These are phyloP conservation scores for Eucalyptus melliodora DNA, from an alignment of 345 rosid genomes.

Conservation along the genomic window DNA sequence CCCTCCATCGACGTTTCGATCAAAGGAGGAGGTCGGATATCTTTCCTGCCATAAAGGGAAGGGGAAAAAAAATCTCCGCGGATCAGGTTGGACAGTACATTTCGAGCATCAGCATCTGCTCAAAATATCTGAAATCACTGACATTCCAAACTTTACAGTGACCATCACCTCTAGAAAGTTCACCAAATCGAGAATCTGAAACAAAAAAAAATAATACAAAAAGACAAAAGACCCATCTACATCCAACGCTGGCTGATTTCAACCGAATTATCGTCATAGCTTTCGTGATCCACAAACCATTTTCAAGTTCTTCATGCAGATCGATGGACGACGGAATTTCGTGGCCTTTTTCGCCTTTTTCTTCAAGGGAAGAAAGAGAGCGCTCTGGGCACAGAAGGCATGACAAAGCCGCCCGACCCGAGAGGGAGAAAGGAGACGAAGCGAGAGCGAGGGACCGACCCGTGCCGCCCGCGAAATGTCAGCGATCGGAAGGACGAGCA, in stretches of 20 bases:
- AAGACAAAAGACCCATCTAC: not conserved
- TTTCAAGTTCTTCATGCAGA: not conserved
- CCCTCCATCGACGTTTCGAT: not conserved
- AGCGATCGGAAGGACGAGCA: not conserved
- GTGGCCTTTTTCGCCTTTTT: not conserved
- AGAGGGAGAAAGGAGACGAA: not conserved
- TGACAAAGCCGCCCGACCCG: not conserved
- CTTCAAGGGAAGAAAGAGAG: not conserved
- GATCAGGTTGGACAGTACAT: not conserved
- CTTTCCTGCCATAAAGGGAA: not conserved
- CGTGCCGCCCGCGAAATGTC: not conserved
- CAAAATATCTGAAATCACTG: not conserved
- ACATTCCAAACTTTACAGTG: not conserved
- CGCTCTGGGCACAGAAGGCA: not conserved
- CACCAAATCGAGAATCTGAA: not conserved
- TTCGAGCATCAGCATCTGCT: not conserved
- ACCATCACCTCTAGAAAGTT: not conserved
- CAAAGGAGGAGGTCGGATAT: not conserved
- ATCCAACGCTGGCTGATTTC: not conserved
- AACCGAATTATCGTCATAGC: not conserved
- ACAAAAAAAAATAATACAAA: not conserved
- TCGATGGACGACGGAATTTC: not conserved
- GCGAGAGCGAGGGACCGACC: not conserved
- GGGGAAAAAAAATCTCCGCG: not conserved
- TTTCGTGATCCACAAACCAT: not conserved